These are phyloP conservation scores for Salvia rosmarinus DNA, from an alignment of 257 asterid species.

Conservation along the genomic window DNA sequence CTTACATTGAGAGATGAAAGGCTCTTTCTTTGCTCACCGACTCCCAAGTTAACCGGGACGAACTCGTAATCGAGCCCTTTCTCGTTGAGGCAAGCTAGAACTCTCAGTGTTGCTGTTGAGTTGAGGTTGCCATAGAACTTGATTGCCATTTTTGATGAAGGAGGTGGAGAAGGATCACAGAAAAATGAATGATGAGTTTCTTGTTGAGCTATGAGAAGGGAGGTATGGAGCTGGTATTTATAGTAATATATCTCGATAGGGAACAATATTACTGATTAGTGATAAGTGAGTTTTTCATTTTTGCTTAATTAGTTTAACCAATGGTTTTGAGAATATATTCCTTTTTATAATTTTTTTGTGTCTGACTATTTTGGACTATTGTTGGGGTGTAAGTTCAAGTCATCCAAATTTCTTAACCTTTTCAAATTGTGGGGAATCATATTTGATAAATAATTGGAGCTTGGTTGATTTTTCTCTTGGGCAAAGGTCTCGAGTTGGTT, in stretches of 20 bases:
- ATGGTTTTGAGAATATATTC: background rate
- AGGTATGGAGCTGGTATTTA: background rate
- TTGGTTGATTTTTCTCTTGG: too few species aligned
- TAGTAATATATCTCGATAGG: background rate
- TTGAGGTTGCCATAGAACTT: slow-evolving; percentile 49
- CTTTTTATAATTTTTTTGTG: too few species aligned
- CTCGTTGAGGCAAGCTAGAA: slow-evolving; percentile 49
- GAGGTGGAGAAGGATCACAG: background rate
- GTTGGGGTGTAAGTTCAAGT: background rate
- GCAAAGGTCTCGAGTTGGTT: background rate
- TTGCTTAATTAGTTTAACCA: background rate
- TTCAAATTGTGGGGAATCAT: background rate
- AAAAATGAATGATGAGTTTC: background rate
- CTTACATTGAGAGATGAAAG: slow-evolving; percentile 57
- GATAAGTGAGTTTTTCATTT: background rate
- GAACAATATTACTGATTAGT: too few species aligned
- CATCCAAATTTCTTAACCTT: background rate
- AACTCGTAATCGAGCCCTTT: slow-evolving; percentile 52
- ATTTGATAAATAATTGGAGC: too few species aligned
- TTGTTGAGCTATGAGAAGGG: background rate
- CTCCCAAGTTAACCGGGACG: slow-evolving; percentile 41
- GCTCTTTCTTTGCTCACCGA: slow-evolving; percentile 57
- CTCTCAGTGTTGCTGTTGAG: slow-evolving; percentile 52
- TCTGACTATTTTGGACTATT: background rate
- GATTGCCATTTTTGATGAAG: slow-evolving; percentile 42